phyloP scores from a whole-genome alignment of 768 basidiomycete genomes.

The Cubamyces sp. region DNA sequence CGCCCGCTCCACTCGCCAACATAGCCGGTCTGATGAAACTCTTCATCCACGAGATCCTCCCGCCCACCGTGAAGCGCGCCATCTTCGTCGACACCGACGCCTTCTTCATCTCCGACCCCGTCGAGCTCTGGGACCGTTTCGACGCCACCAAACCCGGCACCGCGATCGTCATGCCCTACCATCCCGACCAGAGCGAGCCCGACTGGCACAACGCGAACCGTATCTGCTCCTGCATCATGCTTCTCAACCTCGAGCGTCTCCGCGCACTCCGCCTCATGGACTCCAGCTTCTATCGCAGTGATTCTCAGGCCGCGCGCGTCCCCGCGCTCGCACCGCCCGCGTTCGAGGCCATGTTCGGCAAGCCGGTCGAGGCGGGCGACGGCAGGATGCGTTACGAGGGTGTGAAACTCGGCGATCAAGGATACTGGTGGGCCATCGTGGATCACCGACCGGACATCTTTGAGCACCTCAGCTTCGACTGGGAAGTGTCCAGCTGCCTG shows the following conservation, averaged over 20 bases:
- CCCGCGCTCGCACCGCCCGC: constrained; percentile 45
- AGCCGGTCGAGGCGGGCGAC: constrained; percentile 41
- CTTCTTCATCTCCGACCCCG: constrained; percentile 51
- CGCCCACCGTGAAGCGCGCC: constrained; percentile 45
- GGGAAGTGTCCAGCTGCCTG: constrained; percentile 53
- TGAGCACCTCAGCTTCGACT: constrained; percentile 48
- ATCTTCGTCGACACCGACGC: constrained; percentile 59
- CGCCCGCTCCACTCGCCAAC: not conserved
- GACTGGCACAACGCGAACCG: constrained; percentile 51
- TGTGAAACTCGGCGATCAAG: constrained; percentile 55
- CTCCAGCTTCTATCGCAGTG: constrained; percentile 42
- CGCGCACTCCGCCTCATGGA: constrained; percentile 51
- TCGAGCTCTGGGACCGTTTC: constrained; percentile 50
- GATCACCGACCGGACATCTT: constrained; percentile 45
- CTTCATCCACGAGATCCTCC: constrained; percentile 55
- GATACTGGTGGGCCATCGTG: constrained; percentile 60
- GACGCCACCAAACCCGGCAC: constrained; percentile 38
- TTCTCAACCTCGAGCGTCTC: constrained; percentile 51
- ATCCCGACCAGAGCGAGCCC: constrained; percentile 44
- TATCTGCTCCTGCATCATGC: constrained; percentile 57
- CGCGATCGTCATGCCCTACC: constrained; percentile 48
- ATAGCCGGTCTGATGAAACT: constrained; percentile 56
- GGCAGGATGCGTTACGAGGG: constrained; percentile 37
- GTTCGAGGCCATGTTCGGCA: constrained; percentile 49
- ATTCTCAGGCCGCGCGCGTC: constrained; percentile 6